Percentiles rank a stretch among this genome's conserved stretches.
phyloP scores from a whole-genome alignment of 2,329 filamentous ascomycete species.

The Pseudopyrenochaeta lycopersici region DNA sequence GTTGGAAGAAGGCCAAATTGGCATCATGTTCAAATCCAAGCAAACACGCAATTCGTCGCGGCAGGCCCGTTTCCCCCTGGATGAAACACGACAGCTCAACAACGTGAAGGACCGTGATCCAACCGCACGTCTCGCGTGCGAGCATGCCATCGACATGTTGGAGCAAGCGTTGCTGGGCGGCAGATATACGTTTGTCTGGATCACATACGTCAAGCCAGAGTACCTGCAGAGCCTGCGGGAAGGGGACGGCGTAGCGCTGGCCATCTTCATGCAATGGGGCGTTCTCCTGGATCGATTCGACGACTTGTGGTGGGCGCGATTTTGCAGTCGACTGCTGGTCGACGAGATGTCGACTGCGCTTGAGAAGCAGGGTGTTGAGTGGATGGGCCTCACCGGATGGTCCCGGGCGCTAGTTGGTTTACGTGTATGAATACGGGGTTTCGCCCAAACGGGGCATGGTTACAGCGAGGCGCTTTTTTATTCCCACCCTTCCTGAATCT shows the following conservation, averaged over 20 bases:
- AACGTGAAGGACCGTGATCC: neutral
- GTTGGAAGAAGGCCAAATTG: constrained; percentile 15
- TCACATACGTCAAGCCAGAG: constrained; percentile 5
- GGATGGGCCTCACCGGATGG: constrained; percentile 4
- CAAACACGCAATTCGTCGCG: neutral
- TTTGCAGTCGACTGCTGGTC: constrained; percentile 18
- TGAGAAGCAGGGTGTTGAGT: constrained; percentile 6
- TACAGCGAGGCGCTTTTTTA: no score
- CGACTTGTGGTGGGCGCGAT: constrained; percentile 20
- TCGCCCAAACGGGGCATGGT: neutral
- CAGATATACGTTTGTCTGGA: constrained; percentile 9
- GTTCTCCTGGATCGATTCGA: constrained; percentile 18
- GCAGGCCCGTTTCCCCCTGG: neutral
- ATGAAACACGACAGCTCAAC: neutral
- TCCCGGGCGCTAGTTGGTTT: constrained; percentile 19
- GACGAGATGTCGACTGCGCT: constrained; percentile 16
- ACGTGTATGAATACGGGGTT: neutral
- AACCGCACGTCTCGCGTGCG: neutral
- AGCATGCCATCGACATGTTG: constrained; percentile 10
- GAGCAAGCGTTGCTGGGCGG: constrained; percentile 3
- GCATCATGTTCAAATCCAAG: constrained; percentile 6
- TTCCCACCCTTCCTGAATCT: no score
- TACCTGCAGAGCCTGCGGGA: constrained; percentile 15
- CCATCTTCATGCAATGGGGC: constrained; percentile 25
- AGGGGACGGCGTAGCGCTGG: constrained; percentile 13